Conservation (phyloP, 2,329 filamentous ascomycete species). For the Phyllosticta citrichinensis region DNA sequence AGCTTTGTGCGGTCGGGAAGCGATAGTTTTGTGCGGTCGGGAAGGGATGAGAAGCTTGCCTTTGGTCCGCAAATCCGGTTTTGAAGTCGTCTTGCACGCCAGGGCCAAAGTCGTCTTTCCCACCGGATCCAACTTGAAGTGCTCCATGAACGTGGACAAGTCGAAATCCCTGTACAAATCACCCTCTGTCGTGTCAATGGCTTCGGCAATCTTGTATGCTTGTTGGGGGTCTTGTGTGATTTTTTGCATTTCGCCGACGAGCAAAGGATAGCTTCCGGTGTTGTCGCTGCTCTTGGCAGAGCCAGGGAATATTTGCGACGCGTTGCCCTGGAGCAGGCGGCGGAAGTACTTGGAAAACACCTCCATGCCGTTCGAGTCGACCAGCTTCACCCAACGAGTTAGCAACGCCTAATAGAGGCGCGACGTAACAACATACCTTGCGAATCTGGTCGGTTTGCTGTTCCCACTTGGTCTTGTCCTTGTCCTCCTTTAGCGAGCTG, state of each 20-base stretch:
- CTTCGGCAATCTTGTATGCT: constrained; percentile 83
- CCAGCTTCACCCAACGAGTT: constrained; percentile 50
- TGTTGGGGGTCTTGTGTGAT: constrained; percentile 71
- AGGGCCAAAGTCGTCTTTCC: constrained; percentile 81
- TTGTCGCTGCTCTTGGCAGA: constrained; percentile 63
- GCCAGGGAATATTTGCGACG: constrained; percentile 78
- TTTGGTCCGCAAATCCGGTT: constrained; percentile 77
- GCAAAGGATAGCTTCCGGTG: constrained; percentile 71
- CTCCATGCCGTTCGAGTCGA: constrained; percentile 99
- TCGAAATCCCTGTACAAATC: constrained; percentile 96
- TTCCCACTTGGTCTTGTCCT: constrained; percentile 91
- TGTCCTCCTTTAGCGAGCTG: constrained; percentile 90
- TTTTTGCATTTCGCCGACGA: constrained; percentile 78
- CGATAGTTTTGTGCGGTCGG: not conserved
- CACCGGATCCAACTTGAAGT: constrained; percentile 85
- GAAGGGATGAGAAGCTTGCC: constrained; percentile 44
- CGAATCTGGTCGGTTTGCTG: constrained; percentile 81
- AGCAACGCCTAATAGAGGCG: not conserved
- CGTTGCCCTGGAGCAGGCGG: constrained; percentile 84
- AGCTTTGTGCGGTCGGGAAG: not conserved
- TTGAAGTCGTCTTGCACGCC: constrained; percentile 75
- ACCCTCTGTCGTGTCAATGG: constrained; percentile 80
- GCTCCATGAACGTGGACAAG: constrained; percentile 87
- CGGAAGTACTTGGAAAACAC: constrained; percentile 94
- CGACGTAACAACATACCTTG: constrained; percentile 53